phyloP scores from a whole-genome alignment of 257 asterid genomes.

The Anisodus acutangulus region DNA sequence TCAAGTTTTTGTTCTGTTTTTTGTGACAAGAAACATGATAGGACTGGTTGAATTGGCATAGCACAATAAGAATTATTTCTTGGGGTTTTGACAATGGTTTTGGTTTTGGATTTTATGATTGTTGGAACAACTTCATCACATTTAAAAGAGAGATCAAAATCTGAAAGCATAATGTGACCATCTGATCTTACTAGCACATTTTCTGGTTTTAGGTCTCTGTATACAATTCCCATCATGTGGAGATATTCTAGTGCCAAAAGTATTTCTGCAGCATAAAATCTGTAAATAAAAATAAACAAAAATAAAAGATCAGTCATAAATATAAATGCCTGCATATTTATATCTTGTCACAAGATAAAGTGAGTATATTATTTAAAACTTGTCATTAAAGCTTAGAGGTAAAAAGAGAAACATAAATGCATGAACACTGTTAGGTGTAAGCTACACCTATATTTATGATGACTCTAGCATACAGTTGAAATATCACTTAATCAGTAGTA shows the following conservation, averaged over 20 bases:
- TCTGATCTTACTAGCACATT: conserved; percentile 55
- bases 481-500: not conserved
- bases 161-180: conserved; percentile 62
- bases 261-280: conserved; percentile 54
- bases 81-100: conserved; percentile 21
- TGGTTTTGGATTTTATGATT: conserved; percentile 41
- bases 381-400: conserved; percentile 2
- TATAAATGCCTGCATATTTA: not conserved
- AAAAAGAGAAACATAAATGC: not conserved
- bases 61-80: conserved; percentile 39
- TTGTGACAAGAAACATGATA: conserved; percentile 46
- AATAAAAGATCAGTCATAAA: not conserved
- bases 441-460: not conserved
- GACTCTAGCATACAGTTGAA: not conserved
- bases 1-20: not conserved
- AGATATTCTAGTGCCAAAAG: conserved; percentile 54
- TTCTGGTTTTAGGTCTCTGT: conserved; percentile 59
- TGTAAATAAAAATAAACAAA: not conserved
- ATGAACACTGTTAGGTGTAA: not conserved
- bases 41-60: conserved; percentile 49
- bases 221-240: conserved; percentile 58
- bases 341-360: not conserved
- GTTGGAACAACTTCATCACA: conserved; percentile 51
- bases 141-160: conserved; percentile 55
- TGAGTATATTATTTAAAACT: not conserved